These are phyloP conservation scores for Echria macrotheca DNA, from an alignment of 495 filamentous ascomycete species.

Conservation along the genomic window DNA sequence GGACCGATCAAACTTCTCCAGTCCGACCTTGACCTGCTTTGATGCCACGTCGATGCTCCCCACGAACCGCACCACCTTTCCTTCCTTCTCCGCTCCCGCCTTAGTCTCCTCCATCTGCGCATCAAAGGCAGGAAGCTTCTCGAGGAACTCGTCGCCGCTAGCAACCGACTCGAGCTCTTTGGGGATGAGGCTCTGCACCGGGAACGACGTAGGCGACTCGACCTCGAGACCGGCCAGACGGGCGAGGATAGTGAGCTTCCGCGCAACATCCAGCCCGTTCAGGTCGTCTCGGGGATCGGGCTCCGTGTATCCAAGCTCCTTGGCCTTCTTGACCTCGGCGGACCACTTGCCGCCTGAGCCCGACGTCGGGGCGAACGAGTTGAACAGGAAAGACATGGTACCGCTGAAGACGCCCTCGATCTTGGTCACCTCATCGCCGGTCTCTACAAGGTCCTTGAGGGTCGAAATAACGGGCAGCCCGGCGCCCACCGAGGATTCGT, in stretches of 20 bases:
- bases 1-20: constrained; percentile 78
- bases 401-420: constrained; percentile 97
- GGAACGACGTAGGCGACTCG: constrained; percentile 73
- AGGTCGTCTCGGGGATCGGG: constrained; percentile 93
- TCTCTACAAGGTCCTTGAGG: constrained; percentile 79
- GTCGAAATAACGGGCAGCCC: constrained; percentile 90
- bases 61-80: constrained; percentile 90
- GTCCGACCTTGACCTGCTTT: constrained; percentile 76
- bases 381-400: constrained; percentile 95
- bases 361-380: constrained; percentile 77
- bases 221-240: constrained; percentile 73
- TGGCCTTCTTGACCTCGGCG: constrained; percentile 80
- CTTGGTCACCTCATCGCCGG: constrained; percentile 77
- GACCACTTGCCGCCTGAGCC: constrained; percentile 72
- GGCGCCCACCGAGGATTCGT: constrained; percentile 89
- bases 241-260: constrained; percentile 94
- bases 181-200: constrained; percentile 87
- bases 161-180: constrained; percentile 66
- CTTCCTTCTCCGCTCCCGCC: constrained; percentile 67
- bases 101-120: constrained; percentile 77
- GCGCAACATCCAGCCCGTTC: constrained; percentile 91
- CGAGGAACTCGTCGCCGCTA: constrained; percentile 77
- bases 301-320: constrained; percentile 94
- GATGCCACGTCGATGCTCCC: constrained; percentile 80
- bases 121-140: constrained; percentile 70